A percentile compares a stretch with the other conserved stretches of the same genome.
Conservation (phyloP, 371 early-diverging fungal genomes). For the Catenaria anguillulae region DNA sequence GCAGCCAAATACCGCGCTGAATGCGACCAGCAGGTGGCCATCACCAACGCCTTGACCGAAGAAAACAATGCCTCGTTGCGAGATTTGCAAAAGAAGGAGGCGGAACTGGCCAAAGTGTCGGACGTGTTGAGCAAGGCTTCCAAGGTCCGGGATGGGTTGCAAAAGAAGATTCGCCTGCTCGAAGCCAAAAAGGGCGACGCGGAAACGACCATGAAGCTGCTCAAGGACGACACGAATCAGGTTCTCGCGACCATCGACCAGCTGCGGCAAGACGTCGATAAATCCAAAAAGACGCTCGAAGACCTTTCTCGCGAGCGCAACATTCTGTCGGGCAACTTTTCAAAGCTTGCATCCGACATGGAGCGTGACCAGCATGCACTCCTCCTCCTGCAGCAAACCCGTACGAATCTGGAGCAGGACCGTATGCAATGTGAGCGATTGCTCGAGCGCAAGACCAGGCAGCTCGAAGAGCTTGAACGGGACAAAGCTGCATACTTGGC, state of each 20-base stretch:
- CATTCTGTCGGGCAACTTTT: constrained; percentile 16
- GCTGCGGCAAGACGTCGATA: constrained; percentile 13
- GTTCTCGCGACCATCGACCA: constrained; percentile 20
- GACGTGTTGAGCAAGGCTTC: not conserved
- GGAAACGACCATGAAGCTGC: constrained; percentile 12
- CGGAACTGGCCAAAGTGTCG: constrained; percentile 1
- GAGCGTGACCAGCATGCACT: constrained; percentile 14
- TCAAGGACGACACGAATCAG: constrained; percentile 9
- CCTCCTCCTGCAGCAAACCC: constrained; percentile 16
- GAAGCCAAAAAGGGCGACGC: constrained; percentile 14
- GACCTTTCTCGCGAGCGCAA: constrained; percentile 17
- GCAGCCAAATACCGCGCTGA: constrained; percentile 9
- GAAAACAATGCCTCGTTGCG: not conserved
- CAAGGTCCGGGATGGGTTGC: constrained; percentile 12
- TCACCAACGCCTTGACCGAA: not conserved
- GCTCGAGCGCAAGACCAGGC: constrained; percentile 21
- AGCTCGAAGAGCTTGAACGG: constrained; percentile 18
- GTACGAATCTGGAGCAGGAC: constrained; percentile 22
- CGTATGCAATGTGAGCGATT: constrained; percentile 18
- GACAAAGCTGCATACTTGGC: constrained; percentile 16
- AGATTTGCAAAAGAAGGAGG: constrained; percentile 4
- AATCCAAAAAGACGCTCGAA: constrained; percentile 12
- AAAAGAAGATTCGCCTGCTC: constrained; percentile 13
- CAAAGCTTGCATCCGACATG: constrained; percentile 15
- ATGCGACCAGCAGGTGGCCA: constrained; percentile 7